Percentiles rank a stretch among this genome's conserved stretches.
These are phyloP conservation scores for Reticulascus tulasneorum DNA, from an alignment of 2,329 filamentous ascomycete genomes.

Conservation along the genomic window DNA sequence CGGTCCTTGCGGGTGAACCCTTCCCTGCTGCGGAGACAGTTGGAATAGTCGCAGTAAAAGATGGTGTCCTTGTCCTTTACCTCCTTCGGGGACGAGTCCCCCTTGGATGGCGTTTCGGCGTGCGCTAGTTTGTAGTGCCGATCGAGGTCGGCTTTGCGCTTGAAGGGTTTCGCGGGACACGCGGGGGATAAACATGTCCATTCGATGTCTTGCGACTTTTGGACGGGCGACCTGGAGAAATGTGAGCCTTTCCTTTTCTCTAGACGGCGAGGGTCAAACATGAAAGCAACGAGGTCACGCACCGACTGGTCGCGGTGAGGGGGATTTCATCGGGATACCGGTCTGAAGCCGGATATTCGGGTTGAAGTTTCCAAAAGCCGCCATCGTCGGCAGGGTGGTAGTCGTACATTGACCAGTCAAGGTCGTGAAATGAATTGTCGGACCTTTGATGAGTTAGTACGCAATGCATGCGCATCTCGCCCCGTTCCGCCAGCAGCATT, in stretches of 20 bases:
- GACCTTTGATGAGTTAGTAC: conserved; percentile 2
- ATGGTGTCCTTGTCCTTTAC: conserved; percentile 37
- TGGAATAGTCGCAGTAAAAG: conserved; percentile 46
- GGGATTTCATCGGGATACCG: conserved; percentile 9
- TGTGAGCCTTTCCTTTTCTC: too few species aligned
- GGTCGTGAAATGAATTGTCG: conserved; percentile 8
- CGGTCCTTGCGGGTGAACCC: conserved; percentile 54
- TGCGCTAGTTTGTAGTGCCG: conserved; percentile 50
- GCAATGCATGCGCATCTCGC: neutral
- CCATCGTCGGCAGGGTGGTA: conserved; percentile 14
- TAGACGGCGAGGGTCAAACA: too few species aligned
- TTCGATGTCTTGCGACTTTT: conserved; percentile 10
- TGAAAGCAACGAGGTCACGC: too few species aligned
- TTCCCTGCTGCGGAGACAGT: conserved; percentile 38
- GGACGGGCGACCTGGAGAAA: conserved; percentile 11
- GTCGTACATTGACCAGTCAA: conserved; percentile 15
- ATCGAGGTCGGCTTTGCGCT: conserved; percentile 49
- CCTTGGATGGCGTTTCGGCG: conserved; percentile 16
- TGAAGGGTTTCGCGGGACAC: conserved; percentile 44
- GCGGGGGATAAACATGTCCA: conserved; percentile 30
- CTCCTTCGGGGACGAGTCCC: conserved; percentile 2
- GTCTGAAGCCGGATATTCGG: conserved; percentile 7
- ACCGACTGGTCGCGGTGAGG: conserved; percentile 7
- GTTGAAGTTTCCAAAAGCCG: conserved; percentile 15
- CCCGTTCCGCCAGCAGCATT: neutral